These are phyloP conservation scores for Termitomyces bulborhizus DNA, from an alignment of 768 basidiomycete species.

Conservation along the genomic window DNA sequence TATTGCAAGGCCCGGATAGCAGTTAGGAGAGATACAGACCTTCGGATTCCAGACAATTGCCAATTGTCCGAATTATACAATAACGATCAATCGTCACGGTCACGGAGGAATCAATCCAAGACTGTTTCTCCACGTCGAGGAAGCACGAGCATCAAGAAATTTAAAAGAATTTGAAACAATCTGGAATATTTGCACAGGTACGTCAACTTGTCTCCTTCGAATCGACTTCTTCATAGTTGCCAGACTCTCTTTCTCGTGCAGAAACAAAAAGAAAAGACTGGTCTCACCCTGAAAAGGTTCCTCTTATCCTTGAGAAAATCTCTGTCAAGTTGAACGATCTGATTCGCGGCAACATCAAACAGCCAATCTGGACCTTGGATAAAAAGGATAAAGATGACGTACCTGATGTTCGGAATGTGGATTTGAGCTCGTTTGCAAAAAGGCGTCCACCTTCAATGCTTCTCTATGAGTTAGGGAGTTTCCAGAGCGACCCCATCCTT, in stretches of 20 bases:
- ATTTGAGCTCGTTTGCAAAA: not conserved
- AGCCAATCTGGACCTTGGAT: not conserved
- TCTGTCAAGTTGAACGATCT: not conserved
- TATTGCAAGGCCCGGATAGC: not conserved
- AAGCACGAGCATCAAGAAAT: not conserved
- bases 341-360: not conserved
- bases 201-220: not conserved
- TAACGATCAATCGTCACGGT: too few relatives aligned
- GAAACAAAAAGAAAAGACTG: not conserved
- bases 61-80: too few relatives aligned
- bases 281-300: not conserved
- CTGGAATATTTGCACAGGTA: not conserved
- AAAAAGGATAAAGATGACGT: too few relatives aligned
- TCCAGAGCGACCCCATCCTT: not conserved
- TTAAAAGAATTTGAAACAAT: not conserved
- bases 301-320: not conserved
- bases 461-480: slow-evolving; percentile 1
- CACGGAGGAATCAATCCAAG: not conserved
- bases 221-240: not conserved
- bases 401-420: too few relatives aligned
- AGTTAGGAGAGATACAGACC: too few relatives aligned
- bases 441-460: not conserved
- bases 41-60: not conserved
- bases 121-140: not conserved
- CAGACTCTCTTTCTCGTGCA: not conserved